Evolutionary conservation across 1,284 basidiomycete genomes (phyloP).

Genomic region (Tilletia walkeri): DNA sequence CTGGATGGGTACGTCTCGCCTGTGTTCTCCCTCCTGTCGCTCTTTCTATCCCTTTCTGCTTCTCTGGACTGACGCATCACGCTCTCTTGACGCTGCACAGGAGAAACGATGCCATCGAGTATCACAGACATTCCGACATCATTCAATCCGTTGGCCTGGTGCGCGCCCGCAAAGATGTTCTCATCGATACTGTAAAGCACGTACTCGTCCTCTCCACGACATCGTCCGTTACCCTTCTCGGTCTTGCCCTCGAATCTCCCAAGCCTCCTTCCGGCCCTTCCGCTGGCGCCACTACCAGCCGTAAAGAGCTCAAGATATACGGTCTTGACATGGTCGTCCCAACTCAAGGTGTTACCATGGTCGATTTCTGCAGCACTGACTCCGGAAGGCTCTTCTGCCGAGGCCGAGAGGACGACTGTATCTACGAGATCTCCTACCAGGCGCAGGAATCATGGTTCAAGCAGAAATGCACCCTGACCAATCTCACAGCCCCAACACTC

Average conservation of each 20-base stretch:
- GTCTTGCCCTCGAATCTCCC: slow-evolving; percentile 63
- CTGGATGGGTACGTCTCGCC: slow-evolving; percentile 70
- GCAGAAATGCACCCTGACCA: slow-evolving; percentile 71
- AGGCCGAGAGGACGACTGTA: slow-evolving; percentile 73
- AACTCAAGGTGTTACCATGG: slow-evolving; percentile 72
- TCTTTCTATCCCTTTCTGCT: slow-evolving; percentile 5
- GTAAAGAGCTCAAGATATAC: slow-evolving; percentile 79
- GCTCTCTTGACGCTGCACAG: no score
- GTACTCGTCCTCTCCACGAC: slow-evolving; percentile 88
- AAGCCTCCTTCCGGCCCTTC: slow-evolving; percentile 16
- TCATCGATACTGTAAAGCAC: slow-evolving; percentile 86
- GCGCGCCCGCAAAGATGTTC: slow-evolving; percentile 63
- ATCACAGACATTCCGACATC: slow-evolving; percentile 82
- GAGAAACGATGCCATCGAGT: slow-evolving; percentile 73
- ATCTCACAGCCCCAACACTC: slow-evolving; percentile 62
- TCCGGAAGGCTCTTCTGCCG: slow-evolving; percentile 87
- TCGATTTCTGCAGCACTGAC: slow-evolving; percentile 72
- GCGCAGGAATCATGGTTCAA: slow-evolving; percentile 90
- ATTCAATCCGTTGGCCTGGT: slow-evolving; percentile 67
- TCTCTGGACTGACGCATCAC: slow-evolving; percentile 9
- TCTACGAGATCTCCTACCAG: slow-evolving; percentile 92
- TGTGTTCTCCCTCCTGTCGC: not conserved
- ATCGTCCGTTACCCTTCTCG: slow-evolving; percentile 77
- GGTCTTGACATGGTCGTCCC: slow-evolving; percentile 79
- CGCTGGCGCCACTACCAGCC: slow-evolving; percentile 48